Percentiles rank a stretch among this genome's conserved stretches.
These are phyloP conservation scores for Talinum fruticosum DNA, from an alignment of 148 eudicot genomes.

Conservation along the genomic window DNA sequence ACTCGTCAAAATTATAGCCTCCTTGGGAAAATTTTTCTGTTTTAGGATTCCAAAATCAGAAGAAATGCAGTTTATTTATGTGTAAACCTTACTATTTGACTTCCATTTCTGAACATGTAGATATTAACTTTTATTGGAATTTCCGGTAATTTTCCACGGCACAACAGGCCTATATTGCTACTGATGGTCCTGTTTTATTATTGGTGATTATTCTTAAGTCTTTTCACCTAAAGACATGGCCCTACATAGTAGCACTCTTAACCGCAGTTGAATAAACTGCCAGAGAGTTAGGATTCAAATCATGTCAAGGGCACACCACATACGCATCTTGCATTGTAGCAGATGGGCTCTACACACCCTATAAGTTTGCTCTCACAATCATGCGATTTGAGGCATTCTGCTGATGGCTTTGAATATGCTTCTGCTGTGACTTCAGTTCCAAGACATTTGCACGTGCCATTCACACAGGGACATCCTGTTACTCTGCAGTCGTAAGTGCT, in stretches of 20 bases:
- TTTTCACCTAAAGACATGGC: no score
- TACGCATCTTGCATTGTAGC: not conserved
- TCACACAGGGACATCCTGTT: constrained; percentile 21
- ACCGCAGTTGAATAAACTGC: not conserved
- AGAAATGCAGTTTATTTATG: no score
- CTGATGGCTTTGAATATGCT: not conserved
- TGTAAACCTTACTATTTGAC: not conserved
- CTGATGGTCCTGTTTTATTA: not conserved
- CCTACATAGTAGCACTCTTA: no score
- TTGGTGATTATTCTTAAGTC: not conserved
- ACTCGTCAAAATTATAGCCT: no score
- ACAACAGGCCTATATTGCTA: not conserved
- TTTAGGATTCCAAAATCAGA: no score
- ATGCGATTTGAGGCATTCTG: not conserved
- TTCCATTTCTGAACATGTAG: not conserved
- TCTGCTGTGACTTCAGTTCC: not conserved
- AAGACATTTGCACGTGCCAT: constrained; percentile 9
- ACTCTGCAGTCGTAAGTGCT: constrained; percentile 24
- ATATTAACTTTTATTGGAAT: not conserved
- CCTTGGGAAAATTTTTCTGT: no score
- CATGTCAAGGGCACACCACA: not conserved
- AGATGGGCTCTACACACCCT: not conserved
- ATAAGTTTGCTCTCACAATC: not conserved
- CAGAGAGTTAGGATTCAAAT: not conserved
- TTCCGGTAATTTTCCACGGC: not conserved